These are phyloP conservation scores for Cryphonectria nitschkei DNA, from an alignment of 2,329 filamentous ascomycete species.

Conservation along the genomic window DNA sequence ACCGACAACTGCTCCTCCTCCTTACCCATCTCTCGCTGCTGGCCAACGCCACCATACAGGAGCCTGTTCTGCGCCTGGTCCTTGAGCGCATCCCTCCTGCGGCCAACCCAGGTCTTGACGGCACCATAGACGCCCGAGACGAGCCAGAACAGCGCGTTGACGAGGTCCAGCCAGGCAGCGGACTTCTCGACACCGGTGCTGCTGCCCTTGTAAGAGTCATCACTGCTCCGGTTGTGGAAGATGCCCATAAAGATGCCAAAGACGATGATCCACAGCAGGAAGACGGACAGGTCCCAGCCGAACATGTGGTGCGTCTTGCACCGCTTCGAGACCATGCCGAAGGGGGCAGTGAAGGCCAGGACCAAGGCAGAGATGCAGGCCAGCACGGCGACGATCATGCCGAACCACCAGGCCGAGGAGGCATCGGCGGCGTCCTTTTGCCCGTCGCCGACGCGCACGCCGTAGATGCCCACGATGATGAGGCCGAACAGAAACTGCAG, in stretches of 20 bases:
- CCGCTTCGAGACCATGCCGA: slow-evolving; percentile 39
- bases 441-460: slow-evolving; percentile 56
- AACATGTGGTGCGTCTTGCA: slow-evolving; percentile 49
- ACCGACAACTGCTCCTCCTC: slow-evolving; percentile 2
- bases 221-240: slow-evolving; percentile 65
- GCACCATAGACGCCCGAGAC: slow-evolving; percentile 48
- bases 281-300: slow-evolving; percentile 48
- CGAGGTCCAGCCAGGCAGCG: slow-evolving; percentile 73
- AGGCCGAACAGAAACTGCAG: slow-evolving; percentile 73
- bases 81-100: slow-evolving; percentile 44
- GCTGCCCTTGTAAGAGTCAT: slow-evolving; percentile 51
- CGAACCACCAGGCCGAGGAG: slow-evolving; percentile 65
- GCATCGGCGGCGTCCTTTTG: slow-evolving; percentile 36
- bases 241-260: slow-evolving; percentile 75
- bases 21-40: slow-evolving; percentile 4
- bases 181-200: slow-evolving; percentile 63
- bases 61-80: slow-evolving; percentile 44
- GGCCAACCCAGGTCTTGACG: slow-evolving; percentile 46
- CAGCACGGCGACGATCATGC: slow-evolving; percentile 60
- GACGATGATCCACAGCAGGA: slow-evolving; percentile 62
- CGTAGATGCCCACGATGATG: slow-evolving; percentile 71
- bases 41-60: slow-evolving; percentile 31
- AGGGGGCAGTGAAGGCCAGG: slow-evolving; percentile 44
- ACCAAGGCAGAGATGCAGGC: slow-evolving; percentile 55
- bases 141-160: slow-evolving; percentile 70